Evolutionary conservation across 441 rosid species (phyloP), one percentile per base, ranked within the genome.

Genomic region (Viola pubescens): DNA sequence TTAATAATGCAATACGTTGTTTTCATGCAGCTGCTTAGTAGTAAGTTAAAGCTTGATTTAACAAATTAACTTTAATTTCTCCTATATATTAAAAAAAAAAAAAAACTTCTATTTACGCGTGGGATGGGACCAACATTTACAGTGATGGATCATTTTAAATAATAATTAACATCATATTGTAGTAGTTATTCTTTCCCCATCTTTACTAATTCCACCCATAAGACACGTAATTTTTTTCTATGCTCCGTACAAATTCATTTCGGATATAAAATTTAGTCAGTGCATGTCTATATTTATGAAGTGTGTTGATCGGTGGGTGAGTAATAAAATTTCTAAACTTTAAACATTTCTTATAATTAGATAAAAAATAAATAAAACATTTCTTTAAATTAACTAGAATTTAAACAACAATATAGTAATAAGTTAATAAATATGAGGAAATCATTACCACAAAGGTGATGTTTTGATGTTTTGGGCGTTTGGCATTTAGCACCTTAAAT

Each of bases 401-500:
- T 26, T 26, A 26, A 26, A 26, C 34, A 26, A 26, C 34, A 26
- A 26, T 26, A 26, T 26, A 26, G 34, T 10, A 46, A 59, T 42
- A 1, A 46, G 49, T 52, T 70, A 61, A 62, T 49, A 61, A 37
- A 48, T 56, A 65, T 61, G 49, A 49, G 48, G 69, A 78, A 79
- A 75, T 79, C 83, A 66, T 74, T 62, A 64, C 75, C 81, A 76
- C 57, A 69, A 65, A 51, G 79, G 77, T 82, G 34, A 26, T 26
- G 34, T 26, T 26, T 1, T 82, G 34, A 26, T 26, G 34, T 26
- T 26, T 1, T 26, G 75, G 75, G 74, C 59, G 11, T 65, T 78
- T 80, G 84, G 65, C 66, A 9, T 56, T 47, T 74, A 71, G 78
- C 57, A 19, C 11, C 48, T 73, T 56, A 43, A n/a, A 71, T 55